Conservation (phyloP, 106 monocot species). For the Agapanthus africanus region DNA sequence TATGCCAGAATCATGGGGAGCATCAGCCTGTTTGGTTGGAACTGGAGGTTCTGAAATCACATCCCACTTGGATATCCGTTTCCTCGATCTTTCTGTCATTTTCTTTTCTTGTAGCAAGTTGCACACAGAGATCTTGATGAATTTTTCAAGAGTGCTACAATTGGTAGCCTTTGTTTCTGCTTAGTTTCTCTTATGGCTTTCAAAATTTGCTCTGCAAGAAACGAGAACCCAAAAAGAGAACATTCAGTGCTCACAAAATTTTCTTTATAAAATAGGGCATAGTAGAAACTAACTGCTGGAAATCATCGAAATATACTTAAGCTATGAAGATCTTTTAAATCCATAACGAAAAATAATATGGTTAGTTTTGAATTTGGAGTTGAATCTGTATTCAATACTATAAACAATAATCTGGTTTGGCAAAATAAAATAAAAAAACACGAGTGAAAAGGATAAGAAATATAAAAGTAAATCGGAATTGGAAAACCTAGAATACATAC, state of each 20-base stretch:
- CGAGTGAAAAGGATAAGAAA: neutral
- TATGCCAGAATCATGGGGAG: conserved; percentile 17
- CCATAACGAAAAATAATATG: too few relatives aligned
- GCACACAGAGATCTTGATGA: neutral
- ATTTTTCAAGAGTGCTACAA: neutral
- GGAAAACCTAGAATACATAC: neutral
- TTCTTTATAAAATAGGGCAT: neutral
- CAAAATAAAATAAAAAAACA: too few relatives aligned
- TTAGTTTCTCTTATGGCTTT: neutral
- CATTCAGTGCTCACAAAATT: neutral
- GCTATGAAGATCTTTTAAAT: neutral
- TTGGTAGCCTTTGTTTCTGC: neutral
- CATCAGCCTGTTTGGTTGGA: conserved; percentile 2
- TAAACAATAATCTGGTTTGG: too few relatives aligned
- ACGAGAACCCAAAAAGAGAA: neutral
- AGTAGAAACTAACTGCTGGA: neutral
- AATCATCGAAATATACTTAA: neutral
- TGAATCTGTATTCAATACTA: too few relatives aligned
- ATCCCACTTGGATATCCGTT: conserved; percentile 44
- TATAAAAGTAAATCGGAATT: neutral
- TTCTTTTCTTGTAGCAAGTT: neutral
- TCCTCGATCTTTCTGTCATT: conserved; percentile 35
- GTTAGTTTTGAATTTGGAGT: too few relatives aligned
- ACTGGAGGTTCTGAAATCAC: conserved; percentile 19
- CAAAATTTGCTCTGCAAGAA: conserved; percentile 9